phyloP scores from a whole-genome alignment of 2,329 filamentous ascomycete species.

The Aspergillus sergii region DNA sequence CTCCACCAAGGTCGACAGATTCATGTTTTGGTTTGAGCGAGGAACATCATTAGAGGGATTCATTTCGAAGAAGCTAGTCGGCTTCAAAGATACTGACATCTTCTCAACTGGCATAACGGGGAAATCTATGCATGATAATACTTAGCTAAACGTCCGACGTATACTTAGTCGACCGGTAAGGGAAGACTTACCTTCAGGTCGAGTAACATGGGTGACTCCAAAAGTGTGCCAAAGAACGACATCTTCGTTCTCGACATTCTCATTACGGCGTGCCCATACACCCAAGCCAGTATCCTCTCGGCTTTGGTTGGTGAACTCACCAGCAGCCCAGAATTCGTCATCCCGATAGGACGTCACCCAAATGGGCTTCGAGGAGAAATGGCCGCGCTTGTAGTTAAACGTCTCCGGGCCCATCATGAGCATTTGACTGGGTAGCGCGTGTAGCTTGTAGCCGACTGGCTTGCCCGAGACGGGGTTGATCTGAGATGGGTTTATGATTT shows the following conservation, averaged over 20 bases:
- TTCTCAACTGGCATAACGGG: conserved; percentile 3
- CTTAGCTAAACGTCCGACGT: not conserved
- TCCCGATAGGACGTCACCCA: not conserved
- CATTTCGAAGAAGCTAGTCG: not conserved
- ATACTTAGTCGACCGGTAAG: not conserved
- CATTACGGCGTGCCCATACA: not conserved
- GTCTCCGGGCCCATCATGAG: conserved; percentile 49
- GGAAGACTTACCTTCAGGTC: not conserved
- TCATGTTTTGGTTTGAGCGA: not conserved
- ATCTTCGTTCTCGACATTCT: conserved; percentile 23
- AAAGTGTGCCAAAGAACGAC: conserved; percentile 2
- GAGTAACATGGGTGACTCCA: not conserved
- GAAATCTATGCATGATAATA: not conserved
- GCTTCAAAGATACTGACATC: not conserved
- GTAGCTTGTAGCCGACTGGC: conserved; percentile 49
- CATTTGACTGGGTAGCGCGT: conserved; percentile 49
- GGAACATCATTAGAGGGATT: not conserved
- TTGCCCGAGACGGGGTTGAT: conserved; percentile 44
- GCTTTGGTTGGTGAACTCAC: conserved; percentile 51
- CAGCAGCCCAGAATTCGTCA: conserved; percentile 53
- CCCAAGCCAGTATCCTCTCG: conserved; percentile 39
- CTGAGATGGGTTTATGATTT: not conserved
- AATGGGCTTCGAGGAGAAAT: not conserved
- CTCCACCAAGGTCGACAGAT: not conserved
- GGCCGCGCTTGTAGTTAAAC: conserved; percentile 32